Conservation (phyloP, 768 basidiomycete genomes). For the Macrocybe gigantea region DNA sequence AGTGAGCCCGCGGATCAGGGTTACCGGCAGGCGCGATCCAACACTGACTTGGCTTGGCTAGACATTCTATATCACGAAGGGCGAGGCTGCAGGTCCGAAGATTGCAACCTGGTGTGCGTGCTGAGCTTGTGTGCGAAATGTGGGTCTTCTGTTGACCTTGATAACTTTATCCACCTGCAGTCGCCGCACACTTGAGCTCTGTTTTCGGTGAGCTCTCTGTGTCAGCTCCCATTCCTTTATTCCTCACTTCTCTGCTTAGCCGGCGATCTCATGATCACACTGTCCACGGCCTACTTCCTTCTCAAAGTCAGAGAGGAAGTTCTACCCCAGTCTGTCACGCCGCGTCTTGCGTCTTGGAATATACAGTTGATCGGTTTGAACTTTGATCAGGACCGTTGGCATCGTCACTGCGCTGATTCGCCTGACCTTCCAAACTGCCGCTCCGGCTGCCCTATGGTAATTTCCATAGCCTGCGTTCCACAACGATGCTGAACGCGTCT, state of each 20-base stretch:
- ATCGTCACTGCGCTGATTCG: constrained; percentile 22
- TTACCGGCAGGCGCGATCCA: too few relatives aligned
- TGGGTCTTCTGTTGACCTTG: background rate
- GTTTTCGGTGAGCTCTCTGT: constrained; percentile 17
- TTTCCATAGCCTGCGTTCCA: background rate
- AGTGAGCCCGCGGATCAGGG: constrained; percentile 12
- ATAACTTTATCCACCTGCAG: constrained; percentile 6
- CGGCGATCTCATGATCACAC: constrained; percentile 22
- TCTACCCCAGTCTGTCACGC: constrained; percentile 18
- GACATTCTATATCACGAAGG: constrained; percentile 22
- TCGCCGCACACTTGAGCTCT: constrained; percentile 20
- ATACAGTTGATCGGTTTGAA: background rate
- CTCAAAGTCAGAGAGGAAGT: constrained; percentile 20
- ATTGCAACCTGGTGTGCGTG: constrained; percentile 25
- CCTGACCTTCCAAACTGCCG: constrained; percentile 24
- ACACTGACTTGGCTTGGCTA: constrained; percentile 2
- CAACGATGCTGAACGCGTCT: background rate
- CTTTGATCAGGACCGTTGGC: constrained; percentile 16
- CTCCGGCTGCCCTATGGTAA: constrained; percentile 28
- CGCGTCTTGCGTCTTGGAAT: background rate
- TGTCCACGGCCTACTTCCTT: constrained; percentile 22
- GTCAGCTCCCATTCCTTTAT: background rate
- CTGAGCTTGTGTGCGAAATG: too few relatives aligned
- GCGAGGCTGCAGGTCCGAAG: constrained; percentile 5
- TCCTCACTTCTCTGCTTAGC: constrained; percentile 8